Conservation (phyloP, 345 rosid species). For the Fremontodendron californicum region DNA sequence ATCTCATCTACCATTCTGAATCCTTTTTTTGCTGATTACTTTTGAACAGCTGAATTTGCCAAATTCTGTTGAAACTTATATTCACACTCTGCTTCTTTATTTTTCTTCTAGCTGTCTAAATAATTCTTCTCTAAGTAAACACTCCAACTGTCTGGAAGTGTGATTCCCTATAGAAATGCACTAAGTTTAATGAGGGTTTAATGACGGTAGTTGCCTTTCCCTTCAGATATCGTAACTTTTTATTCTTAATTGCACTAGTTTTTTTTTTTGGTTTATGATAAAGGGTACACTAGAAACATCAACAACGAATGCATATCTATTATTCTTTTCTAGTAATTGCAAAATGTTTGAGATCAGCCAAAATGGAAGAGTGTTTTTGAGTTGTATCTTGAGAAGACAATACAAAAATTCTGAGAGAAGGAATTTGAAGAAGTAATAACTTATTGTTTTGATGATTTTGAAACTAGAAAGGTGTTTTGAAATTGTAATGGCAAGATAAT, state of each 20-base stretch:
- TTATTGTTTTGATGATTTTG: background rate
- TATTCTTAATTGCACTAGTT: background rate
- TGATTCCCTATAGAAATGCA: background rate
- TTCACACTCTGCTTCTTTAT: background rate
- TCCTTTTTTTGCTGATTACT: conserved; percentile 18
- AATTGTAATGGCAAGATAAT: background rate
- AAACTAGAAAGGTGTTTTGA: conserved; percentile 2
- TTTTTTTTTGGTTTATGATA: background rate
- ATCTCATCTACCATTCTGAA: background rate
- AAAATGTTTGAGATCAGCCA: background rate
- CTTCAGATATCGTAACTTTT: background rate
- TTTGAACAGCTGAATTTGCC: background rate
- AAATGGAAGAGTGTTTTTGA: background rate
- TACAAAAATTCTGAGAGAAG: background rate
- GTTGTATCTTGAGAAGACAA: background rate
- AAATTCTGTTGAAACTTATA: background rate
- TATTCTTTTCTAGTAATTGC: background rate
- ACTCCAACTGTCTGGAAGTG: background rate
- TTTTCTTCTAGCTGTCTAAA: background rate
- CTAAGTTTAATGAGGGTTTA: background rate
- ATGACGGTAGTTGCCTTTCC: background rate
- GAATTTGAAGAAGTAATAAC: background rate
- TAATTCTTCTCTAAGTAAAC: background rate
- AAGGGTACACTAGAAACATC: background rate
- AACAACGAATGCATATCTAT: background rate